Evolutionary conservation across 495 filamentous ascomycete genomes (phyloP), one percentile per base, ranked within the genome.

Genomic region (Aspergillus cavernicola): DNA sequence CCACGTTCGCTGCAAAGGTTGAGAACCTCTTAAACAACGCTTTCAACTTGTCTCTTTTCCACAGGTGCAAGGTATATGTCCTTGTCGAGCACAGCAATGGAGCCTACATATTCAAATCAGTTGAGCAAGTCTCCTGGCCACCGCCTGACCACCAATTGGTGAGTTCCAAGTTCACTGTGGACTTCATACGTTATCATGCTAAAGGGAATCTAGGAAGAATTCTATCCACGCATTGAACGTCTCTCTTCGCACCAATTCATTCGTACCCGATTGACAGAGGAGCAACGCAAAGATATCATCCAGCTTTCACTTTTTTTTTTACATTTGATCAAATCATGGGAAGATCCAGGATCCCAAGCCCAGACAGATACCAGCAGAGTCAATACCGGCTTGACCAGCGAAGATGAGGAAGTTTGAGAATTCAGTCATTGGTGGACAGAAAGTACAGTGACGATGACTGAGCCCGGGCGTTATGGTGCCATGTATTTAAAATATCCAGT

Each of bases 51-150:
- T 28, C 15, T 7, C 33, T 52, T 15, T 39, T 52, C 23, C 19
- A 52, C 19, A 20, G 39, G 15, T 52, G 49, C 29, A 22, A 41
- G 35, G 22, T 29, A 16, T 52, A 52, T 31, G 23, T 52, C 19
- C 32, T 38, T 42, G 35, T 52, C 8, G 37, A 52, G 18, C 29
- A 41, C 28, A 13, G 24, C 8, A 15, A 43, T 20, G 38, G 37
- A 31, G 28, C 42, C 24, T 16, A 31, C 15, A 52, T 28, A 12
- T 52, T 52, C n/a, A 52, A 52, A 23, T 52, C 49, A 15, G 38
- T 28, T 16, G 49, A 52, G 16, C 24, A 43, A 22, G 15, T 12
- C 4, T 31, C 38, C 26, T 52, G 49, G 49, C 49, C 49, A 22
- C 49, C 49, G 9, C 20, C 26, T 32, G 49, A 43, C 26, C 6